A percentile compares a stretch with the other conserved stretches of the same genome.
phyloP scores from a whole-genome alignment of 2,329 filamentous ascomycete genomes.

The Penicillium sp. region DNA sequence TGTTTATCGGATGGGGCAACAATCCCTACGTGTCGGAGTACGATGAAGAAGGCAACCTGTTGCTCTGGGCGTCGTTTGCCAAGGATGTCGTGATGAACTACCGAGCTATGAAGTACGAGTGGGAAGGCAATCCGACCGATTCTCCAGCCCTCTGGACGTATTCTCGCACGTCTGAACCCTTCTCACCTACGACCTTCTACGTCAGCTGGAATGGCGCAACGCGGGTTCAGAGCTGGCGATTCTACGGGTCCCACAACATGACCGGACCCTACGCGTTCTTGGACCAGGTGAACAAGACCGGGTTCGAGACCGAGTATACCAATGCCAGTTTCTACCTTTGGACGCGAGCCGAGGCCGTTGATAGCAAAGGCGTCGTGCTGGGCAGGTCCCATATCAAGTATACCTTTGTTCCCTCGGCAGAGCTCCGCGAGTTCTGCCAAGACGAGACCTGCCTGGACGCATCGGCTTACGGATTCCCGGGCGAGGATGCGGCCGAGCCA shows the following conservation, averaged over 20 bases:
- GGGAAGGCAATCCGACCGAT: constrained; percentile 40
- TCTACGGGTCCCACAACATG: constrained; percentile 32
- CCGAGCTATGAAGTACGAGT: constrained; percentile 41
- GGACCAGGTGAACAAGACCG: constrained; percentile 29
- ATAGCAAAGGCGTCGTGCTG: constrained; percentile 29
- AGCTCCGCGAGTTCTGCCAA: constrained; percentile 31
- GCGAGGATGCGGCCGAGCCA: constrained; percentile 24
- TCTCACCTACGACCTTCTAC: constrained; percentile 32
- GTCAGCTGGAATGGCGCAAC: constrained; percentile 43
- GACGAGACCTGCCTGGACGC: constrained; percentile 30
- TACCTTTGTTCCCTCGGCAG: constrained; percentile 36
- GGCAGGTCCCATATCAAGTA: constrained; percentile 32
- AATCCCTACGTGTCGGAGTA: constrained; percentile 40
- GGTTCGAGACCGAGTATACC: constrained; percentile 39
- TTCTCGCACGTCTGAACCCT: constrained; percentile 25
- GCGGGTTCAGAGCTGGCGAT: constrained; percentile 34
- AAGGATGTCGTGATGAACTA: constrained; percentile 39
- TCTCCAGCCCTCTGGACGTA: constrained; percentile 42
- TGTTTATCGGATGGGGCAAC: constrained; percentile 43
- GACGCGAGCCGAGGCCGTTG: constrained; percentile 37
- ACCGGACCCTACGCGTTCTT: constrained; percentile 32
- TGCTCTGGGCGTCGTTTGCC: constrained; percentile 38
- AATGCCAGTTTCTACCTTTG: constrained; percentile 28
- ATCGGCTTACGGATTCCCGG: constrained; percentile 27
- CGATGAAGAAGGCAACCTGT: constrained; percentile 33